Evolutionary conservation across 345 rosid species (phyloP), one percentile per base, ranked within the genome.

Genomic region (Gossypium raimondii): DNA sequence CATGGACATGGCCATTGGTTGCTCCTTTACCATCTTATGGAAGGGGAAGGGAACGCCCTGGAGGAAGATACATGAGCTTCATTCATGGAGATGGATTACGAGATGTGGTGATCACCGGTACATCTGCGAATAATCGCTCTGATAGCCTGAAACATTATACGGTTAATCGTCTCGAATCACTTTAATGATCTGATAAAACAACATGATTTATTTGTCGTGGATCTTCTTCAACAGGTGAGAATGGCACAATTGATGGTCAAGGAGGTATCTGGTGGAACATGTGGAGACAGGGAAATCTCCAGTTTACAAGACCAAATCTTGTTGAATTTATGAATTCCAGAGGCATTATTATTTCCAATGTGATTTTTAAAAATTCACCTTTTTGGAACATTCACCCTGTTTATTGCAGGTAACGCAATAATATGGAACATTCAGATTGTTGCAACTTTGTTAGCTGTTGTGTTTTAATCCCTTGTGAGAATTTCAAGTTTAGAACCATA

Each of bases 311-410:
- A 79, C 98, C 98, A 7, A 88, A 88, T 85, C 86, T 94, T 27
- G 47, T 94, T 11, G 98, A 94, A 80, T 81, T 94, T 43, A 75
- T 86, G 80, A 86, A 92, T 79, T 94, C 98, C 24, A 86, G 73
- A 71, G 78, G 78, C 80, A 92, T 94, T 72, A 78, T 92, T 65
- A 92, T 94, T 58, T 94, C 97, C 76, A 92, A 94, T 72, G 89
- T 94, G 82, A 80, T 92, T 62, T 86, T 94, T 80, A 84, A 13
- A 60, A 81, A 94, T 73, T 91, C 98, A 58, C 96, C 98, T 7
- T 94, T 94, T 79, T 94, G 98, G 98, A 92, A 91, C 79, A 88
- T 94, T 73, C 98, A 94, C 84, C 98, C 98, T 2, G 97, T 92
- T 61, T 94, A 94, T 77, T 92, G 93, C 88, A 91, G 97, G 98